These are phyloP conservation scores for Colletotrichum sp. DNA, from an alignment of 2,329 filamentous ascomycete genomes.

Conservation along the genomic window DNA sequence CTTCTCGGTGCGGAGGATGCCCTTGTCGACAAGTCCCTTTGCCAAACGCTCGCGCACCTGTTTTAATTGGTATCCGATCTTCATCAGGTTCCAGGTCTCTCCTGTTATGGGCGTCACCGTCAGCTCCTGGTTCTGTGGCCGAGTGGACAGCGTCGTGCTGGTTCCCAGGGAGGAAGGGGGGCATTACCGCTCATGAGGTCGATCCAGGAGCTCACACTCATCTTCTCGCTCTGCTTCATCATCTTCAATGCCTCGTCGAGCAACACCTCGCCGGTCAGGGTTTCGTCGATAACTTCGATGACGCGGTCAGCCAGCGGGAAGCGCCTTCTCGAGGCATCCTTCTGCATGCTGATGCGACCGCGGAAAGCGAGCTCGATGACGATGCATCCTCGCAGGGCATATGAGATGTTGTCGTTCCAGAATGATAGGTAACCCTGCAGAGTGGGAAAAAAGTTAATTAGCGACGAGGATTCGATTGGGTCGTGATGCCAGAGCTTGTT, in stretches of 20 bases:
- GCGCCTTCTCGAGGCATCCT: constrained; percentile 87
- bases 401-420: constrained; percentile 99
- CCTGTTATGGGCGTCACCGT: constrained; percentile 56
- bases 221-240: constrained; percentile 99
- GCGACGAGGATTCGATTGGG: neutral
- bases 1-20: constrained; percentile 97
- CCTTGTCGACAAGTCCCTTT: constrained; percentile 98
- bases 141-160: neutral
- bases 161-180: constrained; percentile 8
- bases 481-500: neutral
- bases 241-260: constrained; percentile 98
- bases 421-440: constrained; percentile 93
- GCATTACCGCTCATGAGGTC: constrained; percentile 94
- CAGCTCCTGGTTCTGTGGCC: neutral
- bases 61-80: constrained; percentile 99
- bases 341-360: constrained; percentile 97
- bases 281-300: constrained; percentile 97
- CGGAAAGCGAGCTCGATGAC: constrained; percentile 97
- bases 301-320: constrained; percentile 92
- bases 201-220: constrained; percentile 99
- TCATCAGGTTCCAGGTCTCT: constrained; percentile 99
- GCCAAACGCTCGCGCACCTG: constrained; percentile 97
- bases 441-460: neutral
- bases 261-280: constrained; percentile 93
- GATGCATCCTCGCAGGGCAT: constrained; percentile 95